Evolutionary conservation across 176 grass and related monocot genomes (phyloP).

Genomic region (Raddia guianensis): DNA sequence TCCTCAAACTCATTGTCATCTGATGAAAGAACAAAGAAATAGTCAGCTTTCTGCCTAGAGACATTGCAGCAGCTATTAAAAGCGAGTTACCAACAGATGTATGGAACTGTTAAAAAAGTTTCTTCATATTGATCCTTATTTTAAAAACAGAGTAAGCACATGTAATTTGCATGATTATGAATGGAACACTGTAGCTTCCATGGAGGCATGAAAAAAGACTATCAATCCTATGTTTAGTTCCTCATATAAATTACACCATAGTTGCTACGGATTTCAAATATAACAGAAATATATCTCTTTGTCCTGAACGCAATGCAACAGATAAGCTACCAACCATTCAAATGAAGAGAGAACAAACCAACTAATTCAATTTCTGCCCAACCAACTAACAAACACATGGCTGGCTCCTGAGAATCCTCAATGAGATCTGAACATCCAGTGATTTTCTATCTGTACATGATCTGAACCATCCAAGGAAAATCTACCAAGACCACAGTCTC

Average conservation of each 20-base stretch:
- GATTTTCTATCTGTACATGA: no score
- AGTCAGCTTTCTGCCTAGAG: neutral
- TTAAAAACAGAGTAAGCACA: neutral
- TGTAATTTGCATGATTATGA: neutral
- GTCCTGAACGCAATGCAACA: no score
- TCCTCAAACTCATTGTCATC: slow-evolving; percentile 69
- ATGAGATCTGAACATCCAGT: no score
- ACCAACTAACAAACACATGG: no score
- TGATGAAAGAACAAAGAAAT: slow-evolving; percentile 40
- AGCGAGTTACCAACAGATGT: neutral
- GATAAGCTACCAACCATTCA: no score
- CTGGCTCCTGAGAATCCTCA: no score
- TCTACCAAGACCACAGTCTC: no score
- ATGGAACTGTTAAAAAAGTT: neutral
- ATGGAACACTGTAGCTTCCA: neutral
- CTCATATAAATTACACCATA: neutral
- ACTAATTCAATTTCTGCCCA: no score
- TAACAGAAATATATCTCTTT: no score
- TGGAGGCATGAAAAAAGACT: neutral
- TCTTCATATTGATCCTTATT: neutral
- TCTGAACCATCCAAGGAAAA: no score
- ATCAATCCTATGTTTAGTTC: neutral
- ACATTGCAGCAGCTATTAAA: neutral
- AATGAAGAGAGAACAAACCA: no score
- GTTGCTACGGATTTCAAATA: no score